These are phyloP conservation scores for Penicillium sp. DNA, from an alignment of 2,329 filamentous ascomycete genomes.

Conservation along the genomic window DNA sequence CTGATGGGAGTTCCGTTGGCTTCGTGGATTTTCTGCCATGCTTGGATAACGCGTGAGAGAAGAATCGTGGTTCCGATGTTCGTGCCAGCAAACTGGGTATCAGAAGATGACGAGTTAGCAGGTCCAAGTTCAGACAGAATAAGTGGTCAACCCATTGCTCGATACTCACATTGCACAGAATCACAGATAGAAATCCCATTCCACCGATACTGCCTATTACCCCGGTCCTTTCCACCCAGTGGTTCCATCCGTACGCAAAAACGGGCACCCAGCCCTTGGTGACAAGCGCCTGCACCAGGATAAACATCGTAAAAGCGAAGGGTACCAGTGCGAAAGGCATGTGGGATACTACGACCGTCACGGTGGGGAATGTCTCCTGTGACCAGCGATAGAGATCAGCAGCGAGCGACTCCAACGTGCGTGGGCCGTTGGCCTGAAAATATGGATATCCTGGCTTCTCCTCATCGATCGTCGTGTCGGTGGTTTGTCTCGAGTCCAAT, in stretches of 20 bases:
- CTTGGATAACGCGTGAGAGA: conserved; percentile 66
- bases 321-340: conserved; percentile 67
- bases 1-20: conserved; percentile 51
- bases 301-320: conserved; percentile 71
- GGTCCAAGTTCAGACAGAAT: not conserved
- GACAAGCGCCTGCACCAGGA: conserved; percentile 68
- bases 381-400: conserved; percentile 54
- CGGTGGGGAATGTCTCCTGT: conserved; percentile 69
- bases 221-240: conserved; percentile 68
- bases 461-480: conserved; percentile 24
- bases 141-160: not conserved
- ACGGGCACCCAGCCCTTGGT: conserved; percentile 73
- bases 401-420: conserved; percentile 54
- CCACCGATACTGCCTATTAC: conserved; percentile 66
- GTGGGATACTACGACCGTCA: conserved; percentile 62
- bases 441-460: conserved; percentile 24
- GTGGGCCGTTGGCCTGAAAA: conserved; percentile 22
- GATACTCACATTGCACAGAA: conserved; percentile 66
- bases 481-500: not conserved
- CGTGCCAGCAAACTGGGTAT: conserved; percentile 65
- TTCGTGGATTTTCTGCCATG: conserved; percentile 62
- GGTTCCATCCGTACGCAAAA: conserved; percentile 70
- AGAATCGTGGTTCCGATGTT: conserved; percentile 76
- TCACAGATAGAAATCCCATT: conserved; percentile 69
- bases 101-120: conserved; percentile 9